Evolutionary conservation across 768 basidiomycete genomes (phyloP).

Genomic region (Kwoniella dendrophila): DNA sequence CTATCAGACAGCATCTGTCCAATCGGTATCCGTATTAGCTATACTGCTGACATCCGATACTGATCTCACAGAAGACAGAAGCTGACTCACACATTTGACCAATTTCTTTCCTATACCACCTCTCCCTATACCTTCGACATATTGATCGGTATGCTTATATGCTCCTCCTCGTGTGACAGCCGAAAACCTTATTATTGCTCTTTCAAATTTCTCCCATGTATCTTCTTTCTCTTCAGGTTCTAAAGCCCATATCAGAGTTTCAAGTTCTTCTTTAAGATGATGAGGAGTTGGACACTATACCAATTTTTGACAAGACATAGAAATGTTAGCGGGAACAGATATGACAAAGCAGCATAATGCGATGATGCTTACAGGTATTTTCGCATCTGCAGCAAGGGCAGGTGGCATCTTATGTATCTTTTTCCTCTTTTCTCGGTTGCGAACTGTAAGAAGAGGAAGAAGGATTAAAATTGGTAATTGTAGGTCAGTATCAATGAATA

Average conservation of each 20-base stretch:
- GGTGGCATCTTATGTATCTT: slow-evolving; percentile 29
- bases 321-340: background rate
- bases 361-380: slow-evolving; percentile 42
- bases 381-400: slow-evolving; percentile 41
- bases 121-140: slow-evolving; percentile 49
- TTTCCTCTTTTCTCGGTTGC: background rate
- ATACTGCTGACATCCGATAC: too few relatives aligned
- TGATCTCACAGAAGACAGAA: too few relatives aligned
- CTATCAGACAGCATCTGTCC: slow-evolving; percentile 53
- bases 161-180: slow-evolving; percentile 57
- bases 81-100: slow-evolving; percentile 54
- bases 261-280: slow-evolving; percentile 52
- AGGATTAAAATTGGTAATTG: too few relatives aligned
- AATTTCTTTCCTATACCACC: slow-evolving; percentile 49
- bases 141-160: slow-evolving; percentile 48
- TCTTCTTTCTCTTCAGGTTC: slow-evolving; percentile 57
- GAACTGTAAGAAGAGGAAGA: too few relatives aligned
- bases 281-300: slow-evolving; percentile 51
- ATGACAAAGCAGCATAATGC: background rate
- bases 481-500: too few relatives aligned
- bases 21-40: background rate
- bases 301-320: background rate
- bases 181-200: slow-evolving; percentile 57
- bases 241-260: slow-evolving; percentile 46
- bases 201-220: slow-evolving; percentile 59